A percentile compares a stretch with the other conserved stretches of the same genome.
These are phyloP conservation scores for Pascua guehoae DNA, from an alignment of 1,284 basidiomycete species.

Conservation along the genomic window DNA sequence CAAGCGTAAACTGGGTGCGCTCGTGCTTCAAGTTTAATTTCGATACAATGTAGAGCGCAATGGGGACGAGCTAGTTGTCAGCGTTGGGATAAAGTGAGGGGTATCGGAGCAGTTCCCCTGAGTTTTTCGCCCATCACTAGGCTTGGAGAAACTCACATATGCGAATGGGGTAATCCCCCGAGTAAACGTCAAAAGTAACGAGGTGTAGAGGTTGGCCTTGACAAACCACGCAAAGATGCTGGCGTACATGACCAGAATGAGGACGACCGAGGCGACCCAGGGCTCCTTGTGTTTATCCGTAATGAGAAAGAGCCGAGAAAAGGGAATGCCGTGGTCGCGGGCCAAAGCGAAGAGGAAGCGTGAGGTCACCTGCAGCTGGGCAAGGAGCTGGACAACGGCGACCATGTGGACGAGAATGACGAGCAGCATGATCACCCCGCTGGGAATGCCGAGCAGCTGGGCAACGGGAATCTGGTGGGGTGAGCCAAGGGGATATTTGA, in stretches of 20 bases:
- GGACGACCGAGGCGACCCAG: constrained; percentile 39
- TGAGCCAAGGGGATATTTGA: background rate
- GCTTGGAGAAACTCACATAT: constrained; percentile 2
- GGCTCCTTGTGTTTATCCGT: constrained; percentile 39
- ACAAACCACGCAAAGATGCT: background rate
- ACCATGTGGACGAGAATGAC: constrained; percentile 30
- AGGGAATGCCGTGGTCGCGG: constrained; percentile 46
- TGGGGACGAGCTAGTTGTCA: background rate
- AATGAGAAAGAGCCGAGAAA: constrained; percentile 33
- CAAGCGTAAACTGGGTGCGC: background rate
- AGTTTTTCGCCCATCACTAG: too few species aligned
- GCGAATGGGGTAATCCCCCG: background rate
- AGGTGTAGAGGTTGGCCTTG: background rate
- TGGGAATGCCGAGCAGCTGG: background rate
- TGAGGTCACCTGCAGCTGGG: constrained; percentile 44
- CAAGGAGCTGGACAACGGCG: constrained; percentile 37
- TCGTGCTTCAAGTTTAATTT: background rate
- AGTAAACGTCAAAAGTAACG: background rate
- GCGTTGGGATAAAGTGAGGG: background rate
- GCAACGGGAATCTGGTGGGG: background rate
- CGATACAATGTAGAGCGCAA: background rate
- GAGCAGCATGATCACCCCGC: background rate
- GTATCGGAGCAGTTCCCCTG: too few species aligned
- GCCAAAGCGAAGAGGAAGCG: constrained; percentile 47
- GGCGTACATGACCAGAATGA: constrained; percentile 15